A percentile compares a stretch with the other conserved stretches of the same genome.
Evolutionary conservation across 2,329 filamentous ascomycete genomes (phyloP).

Genomic region (Beauveria varroae): DNA sequence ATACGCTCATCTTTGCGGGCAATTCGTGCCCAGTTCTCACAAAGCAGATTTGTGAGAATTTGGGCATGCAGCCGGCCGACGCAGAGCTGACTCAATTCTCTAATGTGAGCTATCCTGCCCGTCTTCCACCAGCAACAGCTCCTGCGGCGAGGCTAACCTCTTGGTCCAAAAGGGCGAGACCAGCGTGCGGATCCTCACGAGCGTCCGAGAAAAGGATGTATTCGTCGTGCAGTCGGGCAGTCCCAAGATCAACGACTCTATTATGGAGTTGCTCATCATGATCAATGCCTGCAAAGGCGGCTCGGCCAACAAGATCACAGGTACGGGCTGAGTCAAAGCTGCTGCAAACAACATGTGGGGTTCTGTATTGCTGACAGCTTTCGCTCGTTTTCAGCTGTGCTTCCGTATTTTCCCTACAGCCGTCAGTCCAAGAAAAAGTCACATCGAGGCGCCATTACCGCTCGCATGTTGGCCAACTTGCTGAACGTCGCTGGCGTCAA

Average conservation of each 20-base stretch:
- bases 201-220: slow-evolving; percentile 94
- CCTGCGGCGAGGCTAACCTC: slow-evolving; percentile 13
- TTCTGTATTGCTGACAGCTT: not conserved
- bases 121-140: slow-evolving; percentile 3
- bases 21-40: slow-evolving; percentile 59
- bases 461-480: slow-evolving; percentile 93
- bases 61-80: slow-evolving; percentile 57
- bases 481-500: slow-evolving; percentile 90
- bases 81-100: slow-evolving; percentile 64
- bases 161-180: slow-evolving; percentile 52
- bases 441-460: slow-evolving; percentile 91
- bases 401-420: slow-evolving; percentile 98
- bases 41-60: slow-evolving; percentile 58
- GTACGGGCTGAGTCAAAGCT: slow-evolving; percentile 35
- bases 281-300: slow-evolving; percentile 97
- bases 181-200: slow-evolving; percentile 60
- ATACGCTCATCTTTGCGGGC: slow-evolving; percentile 61
- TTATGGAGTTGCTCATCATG: slow-evolving; percentile 99
- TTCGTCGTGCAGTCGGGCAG: slow-evolving; percentile 98
- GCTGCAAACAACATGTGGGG: not conserved
- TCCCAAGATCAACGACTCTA: slow-evolving; percentile 92
- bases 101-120: slow-evolving; percentile 46
- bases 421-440: slow-evolving; percentile 99
- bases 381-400: slow-evolving; percentile 51
- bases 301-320: slow-evolving; percentile 92